Percentiles rank a stretch among this genome's conserved stretches.
These are phyloP conservation scores for Skeletonema tropicum DNA, from an alignment of 108 stramenopile genomes.

Conservation along the genomic window DNA sequence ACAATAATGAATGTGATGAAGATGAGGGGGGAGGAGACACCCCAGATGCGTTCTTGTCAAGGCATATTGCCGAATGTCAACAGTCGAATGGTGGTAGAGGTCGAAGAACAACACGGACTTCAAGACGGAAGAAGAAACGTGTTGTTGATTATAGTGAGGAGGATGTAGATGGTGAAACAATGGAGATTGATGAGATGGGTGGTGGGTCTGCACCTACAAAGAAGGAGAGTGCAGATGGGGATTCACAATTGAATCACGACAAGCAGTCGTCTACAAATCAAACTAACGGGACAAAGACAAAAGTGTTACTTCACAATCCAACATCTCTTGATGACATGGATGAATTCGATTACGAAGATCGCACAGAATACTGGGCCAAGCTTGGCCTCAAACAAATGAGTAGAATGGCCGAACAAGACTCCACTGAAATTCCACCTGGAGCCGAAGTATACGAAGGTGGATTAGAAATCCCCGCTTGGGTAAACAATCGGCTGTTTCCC, in stretches of 20 bases:
- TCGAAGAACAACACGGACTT: constrained; percentile 26
- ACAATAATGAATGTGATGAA: neutral
- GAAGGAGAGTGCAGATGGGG: constrained; percentile 1
- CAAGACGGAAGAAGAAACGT: constrained; percentile 32
- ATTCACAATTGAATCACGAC: constrained; percentile 14
- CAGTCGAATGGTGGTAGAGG: constrained; percentile 10
- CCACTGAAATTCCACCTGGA: constrained; percentile 62
- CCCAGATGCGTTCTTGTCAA: constrained; percentile 50
- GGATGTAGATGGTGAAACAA: neutral
- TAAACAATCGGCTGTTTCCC: constrained; percentile 81
- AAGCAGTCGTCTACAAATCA: neutral
- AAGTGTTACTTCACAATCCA: neutral
- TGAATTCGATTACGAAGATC: constrained; percentile 76
- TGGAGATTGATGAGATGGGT: constrained; percentile 1
- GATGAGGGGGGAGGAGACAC: neutral
- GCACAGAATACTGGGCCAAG: constrained; percentile 84
- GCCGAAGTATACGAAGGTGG: constrained; percentile 66
- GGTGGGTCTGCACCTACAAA: neutral
- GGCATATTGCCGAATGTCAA: constrained; percentile 49
- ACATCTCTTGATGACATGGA: constrained; percentile 71
- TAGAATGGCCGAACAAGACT: constrained; percentile 76
- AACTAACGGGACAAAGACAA: neutral
- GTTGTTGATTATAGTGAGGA: constrained; percentile 25
- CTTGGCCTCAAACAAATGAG: constrained; percentile 64
- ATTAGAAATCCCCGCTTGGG: constrained; percentile 81